Conservation (phyloP, 768 basidiomycete genomes). For the Mycena crocata region DNA sequence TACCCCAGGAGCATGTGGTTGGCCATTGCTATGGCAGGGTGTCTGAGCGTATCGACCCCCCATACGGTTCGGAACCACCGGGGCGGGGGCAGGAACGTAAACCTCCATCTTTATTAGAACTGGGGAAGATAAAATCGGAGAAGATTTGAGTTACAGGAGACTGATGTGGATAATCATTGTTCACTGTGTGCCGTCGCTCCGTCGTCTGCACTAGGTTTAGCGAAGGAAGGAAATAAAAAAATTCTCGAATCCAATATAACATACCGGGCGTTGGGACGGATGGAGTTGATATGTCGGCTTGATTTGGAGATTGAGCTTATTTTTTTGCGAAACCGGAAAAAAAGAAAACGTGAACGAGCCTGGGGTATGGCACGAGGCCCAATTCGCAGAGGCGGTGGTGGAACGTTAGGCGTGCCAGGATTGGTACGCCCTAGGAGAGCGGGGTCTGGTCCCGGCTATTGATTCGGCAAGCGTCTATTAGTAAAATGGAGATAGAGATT, state of each 20-base stretch:
- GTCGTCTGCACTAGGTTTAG: background rate
- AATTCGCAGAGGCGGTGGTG: constrained; percentile 19
- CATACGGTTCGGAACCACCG: constrained; percentile 30
- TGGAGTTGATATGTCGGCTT: background rate
- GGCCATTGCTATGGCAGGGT: constrained; percentile 30
- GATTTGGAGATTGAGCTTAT: background rate
- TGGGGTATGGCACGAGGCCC: constrained; percentile 4
- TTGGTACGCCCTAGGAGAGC: background rate
- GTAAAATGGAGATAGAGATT: background rate
- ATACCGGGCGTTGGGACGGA: constrained; percentile 4
- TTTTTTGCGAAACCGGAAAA: background rate
- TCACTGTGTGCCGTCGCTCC: background rate
- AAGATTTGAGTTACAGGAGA: background rate
- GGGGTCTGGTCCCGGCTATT: constrained; percentile 24
- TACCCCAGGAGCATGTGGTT: constrained; percentile 33
- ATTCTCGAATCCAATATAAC: background rate
- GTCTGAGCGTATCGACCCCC: constrained; percentile 34
- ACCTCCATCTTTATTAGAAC: background rate
- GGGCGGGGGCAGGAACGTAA: background rate
- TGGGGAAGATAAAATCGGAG: background rate
- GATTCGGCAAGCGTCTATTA: constrained; percentile 2
- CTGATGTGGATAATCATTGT: background rate
- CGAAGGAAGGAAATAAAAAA: background rate
- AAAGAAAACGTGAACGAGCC: constrained; percentile 12
- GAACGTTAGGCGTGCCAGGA: background rate